Percentiles rank a stretch among this genome's conserved stretches.
phyloP scores from a whole-genome alignment of 2,329 filamentous ascomycete species.

The Sclerotinia borealis region DNA sequence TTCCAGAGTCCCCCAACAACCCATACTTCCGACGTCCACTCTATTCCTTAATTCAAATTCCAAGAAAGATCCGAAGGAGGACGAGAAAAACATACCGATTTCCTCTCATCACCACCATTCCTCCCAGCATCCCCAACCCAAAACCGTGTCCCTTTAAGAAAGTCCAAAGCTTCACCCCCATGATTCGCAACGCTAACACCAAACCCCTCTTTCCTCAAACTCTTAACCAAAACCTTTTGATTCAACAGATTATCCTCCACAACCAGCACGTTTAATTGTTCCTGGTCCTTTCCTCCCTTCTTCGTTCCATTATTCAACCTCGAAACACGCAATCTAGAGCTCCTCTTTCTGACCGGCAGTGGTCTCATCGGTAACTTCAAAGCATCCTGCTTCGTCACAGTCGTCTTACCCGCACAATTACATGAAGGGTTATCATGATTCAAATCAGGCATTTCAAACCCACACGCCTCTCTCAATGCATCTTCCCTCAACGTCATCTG shows the following conservation, averaged over 20 bases:
- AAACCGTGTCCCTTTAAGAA: constrained; percentile 48
- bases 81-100: background rate
- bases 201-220: constrained; percentile 54
- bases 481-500: constrained; percentile 2
- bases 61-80: background rate
- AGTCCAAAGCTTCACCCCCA: constrained; percentile 55
- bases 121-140: constrained; percentile 38
- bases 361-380: background rate
- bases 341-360: background rate
- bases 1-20: no score
- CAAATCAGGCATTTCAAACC: background rate
- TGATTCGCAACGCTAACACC: constrained; percentile 58
- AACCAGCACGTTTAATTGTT: constrained; percentile 37
- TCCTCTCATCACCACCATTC: background rate
- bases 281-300: constrained; percentile 9
- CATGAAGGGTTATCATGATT: background rate
- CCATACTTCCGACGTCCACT: constrained; percentile 28
- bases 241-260: constrained; percentile 67
- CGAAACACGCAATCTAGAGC: background rate
- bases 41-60: background rate
- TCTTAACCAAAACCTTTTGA: constrained; percentile 57
- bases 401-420: background rate
- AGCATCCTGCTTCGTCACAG: background rate
- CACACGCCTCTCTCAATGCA: constrained; percentile 7
- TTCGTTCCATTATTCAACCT: background rate